These are phyloP conservation scores for Mucor saturninus DNA, from an alignment of 371 early-diverging fungal species.

Conservation along the genomic window DNA sequence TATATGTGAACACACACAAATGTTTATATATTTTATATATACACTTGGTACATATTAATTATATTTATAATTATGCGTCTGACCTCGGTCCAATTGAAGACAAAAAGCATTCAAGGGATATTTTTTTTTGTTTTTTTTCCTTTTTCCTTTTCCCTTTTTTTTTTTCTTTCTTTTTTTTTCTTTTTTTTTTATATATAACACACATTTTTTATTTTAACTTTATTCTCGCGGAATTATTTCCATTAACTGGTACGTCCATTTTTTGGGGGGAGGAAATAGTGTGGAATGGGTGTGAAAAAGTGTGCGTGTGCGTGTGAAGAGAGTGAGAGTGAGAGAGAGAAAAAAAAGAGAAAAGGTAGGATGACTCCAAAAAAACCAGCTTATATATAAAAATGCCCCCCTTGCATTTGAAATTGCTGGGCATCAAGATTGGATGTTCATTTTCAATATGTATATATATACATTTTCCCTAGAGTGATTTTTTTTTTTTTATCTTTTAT, in stretches of 20 bases:
- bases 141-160: slow-evolving; percentile 5
- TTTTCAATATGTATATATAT: slow-evolving; percentile 12
- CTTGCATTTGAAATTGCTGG: slow-evolving; percentile 7
- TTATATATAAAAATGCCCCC: slow-evolving; percentile 8
- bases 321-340: no score
- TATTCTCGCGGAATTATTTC: background rate
- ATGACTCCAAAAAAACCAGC: background rate
- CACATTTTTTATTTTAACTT: slow-evolving; percentile 14
- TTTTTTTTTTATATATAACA: slow-evolving; percentile 9
- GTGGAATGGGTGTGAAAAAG: background rate
- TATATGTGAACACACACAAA: background rate
- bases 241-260: background rate
- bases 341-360: background rate
- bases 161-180: slow-evolving; percentile 11
- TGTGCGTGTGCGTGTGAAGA: background rate
- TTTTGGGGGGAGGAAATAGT: background rate
- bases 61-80: slow-evolving; percentile 18
- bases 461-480: background rate
- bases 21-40: background rate
- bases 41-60: slow-evolving; percentile 3
- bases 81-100: slow-evolving; percentile 29
- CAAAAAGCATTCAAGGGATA: slow-evolving; percentile 3
- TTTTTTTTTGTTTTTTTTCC: slow-evolving; percentile 2
- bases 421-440: background rate
- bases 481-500: background rate